Evolutionary conservation across 2,329 filamentous ascomycete genomes (phyloP), one percentile per base, ranked within the genome.

Genomic region (Aspergillus sojae): DNA sequence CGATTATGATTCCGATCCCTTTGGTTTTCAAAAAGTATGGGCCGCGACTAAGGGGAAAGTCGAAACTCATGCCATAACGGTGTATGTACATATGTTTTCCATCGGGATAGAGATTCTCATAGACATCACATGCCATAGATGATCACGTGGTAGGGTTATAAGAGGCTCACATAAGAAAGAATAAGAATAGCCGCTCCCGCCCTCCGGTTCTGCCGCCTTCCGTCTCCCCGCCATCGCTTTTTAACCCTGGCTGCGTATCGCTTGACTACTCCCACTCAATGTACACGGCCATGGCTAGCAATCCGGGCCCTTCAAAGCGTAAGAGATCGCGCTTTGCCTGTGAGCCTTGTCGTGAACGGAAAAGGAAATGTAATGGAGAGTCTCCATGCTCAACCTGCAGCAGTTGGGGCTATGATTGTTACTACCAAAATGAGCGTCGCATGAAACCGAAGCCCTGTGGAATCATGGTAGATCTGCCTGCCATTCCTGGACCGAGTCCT

Each of bases 1-100:
- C 71, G 0, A 66, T 74, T 6, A 73, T 80, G 75, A 67, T 78
- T 6, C 78, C 78, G 1, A 77, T 79, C 32, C 77, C 78, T 0
- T 56, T 78, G 2, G 64, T 60, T 1, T 78, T 79, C 7, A 68
- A 70, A 2, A 65, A 64, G 4, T 73, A 67, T 57, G 77, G 77
- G 16, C 50, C 48, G 4, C 41, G 26, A 26, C 16, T 58, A 4
- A 26, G 56, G 26, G 56, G 56, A 9, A 46, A 58, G 39, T 52
- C 48, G 5, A 52, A 30, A 34, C 19, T 52, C 1, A 30, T 19
- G n/a, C 16, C 26, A 21, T 52, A 34, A 52, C 16, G 48, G 48
- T 19, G 46, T 30, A 23, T 5, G n/a, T 21, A 46, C 21, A 46
- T 46, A 10, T 41, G 6, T 19, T 41, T 41, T 4, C 12, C 16